Evolutionary conservation across 495 filamentous ascomycete genomes (phyloP).

Genomic region (Aspergillus egyptiacus): DNA sequence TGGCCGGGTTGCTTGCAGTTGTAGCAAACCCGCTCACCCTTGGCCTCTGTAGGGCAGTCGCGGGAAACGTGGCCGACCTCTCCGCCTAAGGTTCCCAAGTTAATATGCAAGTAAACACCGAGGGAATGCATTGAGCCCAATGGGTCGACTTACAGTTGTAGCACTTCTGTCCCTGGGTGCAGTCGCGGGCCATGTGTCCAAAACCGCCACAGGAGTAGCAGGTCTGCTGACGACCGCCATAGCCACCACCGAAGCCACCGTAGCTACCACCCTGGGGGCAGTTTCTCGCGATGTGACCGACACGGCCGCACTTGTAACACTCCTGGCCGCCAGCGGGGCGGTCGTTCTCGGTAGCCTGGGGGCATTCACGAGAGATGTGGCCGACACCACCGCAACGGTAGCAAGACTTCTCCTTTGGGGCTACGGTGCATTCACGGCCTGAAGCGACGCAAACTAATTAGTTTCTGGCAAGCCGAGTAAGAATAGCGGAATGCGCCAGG

Average conservation of each 20-base stretch:
- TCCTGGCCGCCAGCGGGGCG: conserved; percentile 56
- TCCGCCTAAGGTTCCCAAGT: conserved; percentile 47
- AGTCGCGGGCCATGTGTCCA: conserved; percentile 96
- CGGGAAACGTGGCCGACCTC: conserved; percentile 90
- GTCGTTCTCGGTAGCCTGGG: conserved; percentile 48
- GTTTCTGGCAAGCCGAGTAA: not conserved
- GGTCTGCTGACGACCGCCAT: conserved; percentile 60
- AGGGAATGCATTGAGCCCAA: not conserved
- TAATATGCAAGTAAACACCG: not conserved
- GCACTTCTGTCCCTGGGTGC: conserved; percentile 98
- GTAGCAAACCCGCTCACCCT: conserved; percentile 94
- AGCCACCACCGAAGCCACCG: conserved; percentile 40
- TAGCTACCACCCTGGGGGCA: conserved; percentile 64
- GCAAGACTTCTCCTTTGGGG: conserved; percentile 92
- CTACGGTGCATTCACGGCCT: conserved; percentile 88
- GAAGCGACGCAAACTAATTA: not conserved
- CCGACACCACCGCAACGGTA: conserved; percentile 85
- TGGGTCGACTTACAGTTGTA: conserved; percentile 74
- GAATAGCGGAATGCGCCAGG: not conserved
- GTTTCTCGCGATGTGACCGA: conserved; percentile 96
- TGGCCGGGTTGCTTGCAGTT: conserved; percentile 98
- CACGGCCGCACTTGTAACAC: conserved; percentile 99
- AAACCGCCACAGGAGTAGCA: conserved; percentile 97
- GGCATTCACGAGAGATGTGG: conserved; percentile 93
- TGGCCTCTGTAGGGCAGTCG: conserved; percentile 87